These are phyloP conservation scores for Mortierella sp. DNA, from an alignment of 371 early-diverging fungal species.

Conservation along the genomic window DNA sequence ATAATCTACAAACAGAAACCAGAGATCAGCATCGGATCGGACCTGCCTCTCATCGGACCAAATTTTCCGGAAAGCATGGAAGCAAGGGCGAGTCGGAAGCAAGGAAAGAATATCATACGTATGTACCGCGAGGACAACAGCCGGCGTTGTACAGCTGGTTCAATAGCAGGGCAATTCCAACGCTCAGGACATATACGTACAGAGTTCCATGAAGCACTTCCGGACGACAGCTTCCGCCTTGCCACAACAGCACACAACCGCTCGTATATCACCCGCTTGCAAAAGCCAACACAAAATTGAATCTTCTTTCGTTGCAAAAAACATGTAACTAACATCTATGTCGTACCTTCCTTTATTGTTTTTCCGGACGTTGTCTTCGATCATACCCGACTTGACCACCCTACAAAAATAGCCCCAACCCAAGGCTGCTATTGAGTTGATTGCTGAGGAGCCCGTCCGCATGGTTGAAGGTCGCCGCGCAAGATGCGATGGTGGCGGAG, in stretches of 20 bases:
- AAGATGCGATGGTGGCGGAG: slow-evolving; percentile 94
- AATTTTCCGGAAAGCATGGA: neutral
- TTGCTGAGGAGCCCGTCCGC: slow-evolving; percentile 88
- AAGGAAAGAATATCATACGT: neutral
- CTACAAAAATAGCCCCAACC: slow-evolving; percentile 82
- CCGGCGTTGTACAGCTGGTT: neutral
- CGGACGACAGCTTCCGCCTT: neutral
- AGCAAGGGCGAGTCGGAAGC: neutral
- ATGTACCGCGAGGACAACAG: neutral
- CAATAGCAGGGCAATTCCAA: neutral
- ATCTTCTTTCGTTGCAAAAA: neutral
- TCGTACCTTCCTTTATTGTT: neutral
- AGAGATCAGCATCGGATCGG: neutral
- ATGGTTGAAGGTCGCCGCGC: slow-evolving; percentile 81
- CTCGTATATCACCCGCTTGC: neutral
- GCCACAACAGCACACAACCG: neutral
- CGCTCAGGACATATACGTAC: neutral
- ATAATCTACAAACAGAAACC: neutral
- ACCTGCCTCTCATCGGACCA: neutral
- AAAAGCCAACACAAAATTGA: neutral
- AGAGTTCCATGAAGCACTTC: neutral
- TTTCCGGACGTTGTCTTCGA: neutral
- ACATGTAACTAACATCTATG: neutral
- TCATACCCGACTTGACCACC: neutral
- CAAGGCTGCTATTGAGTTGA: slow-evolving; percentile 93